Evolutionary conservation across 2,329 filamentous ascomycete genomes (phyloP).

Genomic region (Alternaria infectoria): DNA sequence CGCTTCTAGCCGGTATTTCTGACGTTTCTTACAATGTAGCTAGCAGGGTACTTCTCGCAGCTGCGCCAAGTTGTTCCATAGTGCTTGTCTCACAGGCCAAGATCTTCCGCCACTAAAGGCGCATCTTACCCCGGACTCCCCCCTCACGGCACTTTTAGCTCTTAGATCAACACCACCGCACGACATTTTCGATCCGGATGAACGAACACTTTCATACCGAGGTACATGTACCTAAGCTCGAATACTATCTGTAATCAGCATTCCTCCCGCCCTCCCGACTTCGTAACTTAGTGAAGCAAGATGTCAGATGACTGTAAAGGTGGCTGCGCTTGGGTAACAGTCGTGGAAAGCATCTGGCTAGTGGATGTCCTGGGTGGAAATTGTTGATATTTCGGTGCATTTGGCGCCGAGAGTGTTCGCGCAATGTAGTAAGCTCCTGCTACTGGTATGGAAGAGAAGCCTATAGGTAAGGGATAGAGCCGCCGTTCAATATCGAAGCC

Average conservation of each 20-base stretch:
- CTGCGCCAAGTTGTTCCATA: slow-evolving; percentile 25
- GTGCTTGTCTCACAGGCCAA: slow-evolving; percentile 21
- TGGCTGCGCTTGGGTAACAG: background rate
- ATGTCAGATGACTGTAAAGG: background rate
- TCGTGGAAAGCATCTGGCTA: slow-evolving; percentile 1
- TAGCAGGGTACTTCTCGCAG: background rate
- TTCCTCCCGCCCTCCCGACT: slow-evolving; percentile 1
- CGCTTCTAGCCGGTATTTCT: background rate
- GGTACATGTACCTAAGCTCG: background rate
- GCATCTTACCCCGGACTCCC: slow-evolving; percentile 19
- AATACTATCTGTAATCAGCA: background rate
- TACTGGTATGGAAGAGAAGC: background rate
- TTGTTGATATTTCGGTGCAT: slow-evolving; percentile 26
- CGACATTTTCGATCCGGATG: background rate
- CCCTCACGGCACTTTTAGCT: background rate
- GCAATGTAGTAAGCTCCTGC: background rate
- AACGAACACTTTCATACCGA: background rate
- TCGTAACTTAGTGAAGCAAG: background rate
- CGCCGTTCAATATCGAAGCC: background rate
- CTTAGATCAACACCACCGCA: background rate
- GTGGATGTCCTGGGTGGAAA: slow-evolving; percentile 21
- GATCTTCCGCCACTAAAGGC: slow-evolving; percentile 39
- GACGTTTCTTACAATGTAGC: background rate
- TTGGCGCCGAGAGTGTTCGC: slow-evolving; percentile 20
- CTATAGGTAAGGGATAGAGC: slow-evolving; percentile 9